These are phyloP conservation scores for Auriscalpium orientale DNA, from an alignment of 768 basidiomycete genomes.

Conservation along the genomic window DNA sequence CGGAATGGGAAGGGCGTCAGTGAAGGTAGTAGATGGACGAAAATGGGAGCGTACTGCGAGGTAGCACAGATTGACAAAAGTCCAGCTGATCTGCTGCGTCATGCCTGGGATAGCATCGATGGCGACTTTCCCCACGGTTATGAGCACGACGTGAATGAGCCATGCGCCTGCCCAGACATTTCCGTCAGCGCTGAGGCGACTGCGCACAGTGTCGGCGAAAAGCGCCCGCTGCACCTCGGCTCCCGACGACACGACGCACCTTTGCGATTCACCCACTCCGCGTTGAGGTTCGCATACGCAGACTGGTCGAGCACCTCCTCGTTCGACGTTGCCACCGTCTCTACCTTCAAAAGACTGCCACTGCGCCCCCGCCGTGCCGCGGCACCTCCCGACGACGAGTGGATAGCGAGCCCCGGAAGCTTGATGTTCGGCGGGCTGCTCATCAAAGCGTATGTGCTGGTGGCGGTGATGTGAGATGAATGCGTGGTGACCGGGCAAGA, in stretches of 20 bases:
- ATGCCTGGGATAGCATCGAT: conserved; percentile 93
- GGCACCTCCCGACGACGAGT: conserved; percentile 16
- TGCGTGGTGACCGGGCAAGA: not conserved
- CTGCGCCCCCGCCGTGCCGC: conserved; percentile 44
- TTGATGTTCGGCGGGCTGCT: conserved; percentile 21
- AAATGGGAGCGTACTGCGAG: conserved; percentile 57
- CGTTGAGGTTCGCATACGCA: conserved; percentile 79
- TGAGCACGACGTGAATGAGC: conserved; percentile 94
- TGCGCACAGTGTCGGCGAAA: not conserved
- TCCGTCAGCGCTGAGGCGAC: not conserved
- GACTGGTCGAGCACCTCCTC: conserved; percentile 77
- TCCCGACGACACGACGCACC: conserved; percentile 35
- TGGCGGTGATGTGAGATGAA: not conserved
- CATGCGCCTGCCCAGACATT: conserved; percentile 67
- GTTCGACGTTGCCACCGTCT: conserved; percentile 65
- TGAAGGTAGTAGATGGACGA: not conserved
- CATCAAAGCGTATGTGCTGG: not conserved
- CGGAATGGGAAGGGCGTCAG: not conserved
- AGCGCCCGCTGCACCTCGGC: not conserved
- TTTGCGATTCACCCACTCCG: conserved; percentile 92
- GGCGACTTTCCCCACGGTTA: conserved; percentile 82
- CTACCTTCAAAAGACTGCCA: conserved; percentile 77
- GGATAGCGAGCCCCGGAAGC: conserved; percentile 38
- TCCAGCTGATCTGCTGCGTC: conserved; percentile 93
- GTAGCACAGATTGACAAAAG: conserved; percentile 84